A percentile compares a stretch with the other conserved stretches of the same genome.
Evolutionary conservation across 2,329 filamentous ascomycete genomes (phyloP).

Genomic region (Xylariaceae sp.): DNA sequence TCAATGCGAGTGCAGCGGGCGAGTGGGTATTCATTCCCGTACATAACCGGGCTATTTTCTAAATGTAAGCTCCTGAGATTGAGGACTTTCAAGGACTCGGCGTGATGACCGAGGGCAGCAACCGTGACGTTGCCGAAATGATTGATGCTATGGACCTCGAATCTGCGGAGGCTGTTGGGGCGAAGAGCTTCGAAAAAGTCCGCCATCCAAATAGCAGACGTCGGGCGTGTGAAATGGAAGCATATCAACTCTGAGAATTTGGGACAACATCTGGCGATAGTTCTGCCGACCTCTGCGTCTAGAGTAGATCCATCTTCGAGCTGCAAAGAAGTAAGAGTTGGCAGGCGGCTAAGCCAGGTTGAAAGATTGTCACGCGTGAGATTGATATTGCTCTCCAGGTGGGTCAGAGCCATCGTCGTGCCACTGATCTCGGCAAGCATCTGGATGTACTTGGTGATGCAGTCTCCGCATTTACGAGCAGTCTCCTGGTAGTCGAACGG

Average conservation of each 20-base stretch:
- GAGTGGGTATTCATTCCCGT: constrained; percentile 23
- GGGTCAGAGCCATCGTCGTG: constrained; percentile 49
- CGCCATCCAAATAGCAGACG: constrained; percentile 54
- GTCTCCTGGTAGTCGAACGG: constrained; percentile 19
- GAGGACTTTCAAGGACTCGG: constrained; percentile 33
- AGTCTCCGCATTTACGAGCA: constrained; percentile 48
- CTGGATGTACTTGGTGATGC: constrained; percentile 48
- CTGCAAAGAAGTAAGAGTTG: constrained; percentile 53
- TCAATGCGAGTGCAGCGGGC: constrained; percentile 33
- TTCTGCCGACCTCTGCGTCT: constrained; percentile 46
- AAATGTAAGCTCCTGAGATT: constrained; percentile 30
- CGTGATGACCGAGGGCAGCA: constrained; percentile 44
- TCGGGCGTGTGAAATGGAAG: constrained; percentile 39
- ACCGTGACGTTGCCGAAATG: constrained; percentile 51
- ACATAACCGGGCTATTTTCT: constrained; percentile 21
- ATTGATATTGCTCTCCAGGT: constrained; percentile 44
- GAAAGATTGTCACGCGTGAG: constrained; percentile 49
- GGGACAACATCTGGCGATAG: constrained; percentile 54
- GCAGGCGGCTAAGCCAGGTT: constrained; percentile 54
- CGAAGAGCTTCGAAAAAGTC: constrained; percentile 52
- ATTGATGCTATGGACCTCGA: constrained; percentile 54
- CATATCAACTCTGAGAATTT: constrained; percentile 57
- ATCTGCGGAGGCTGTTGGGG: constrained; percentile 52
- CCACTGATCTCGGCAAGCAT: constrained; percentile 36
- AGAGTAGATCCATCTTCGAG: constrained; percentile 58